Conservation (phyloP, 2,329 filamentous ascomycete genomes). For the Trichoderma harzianum region DNA sequence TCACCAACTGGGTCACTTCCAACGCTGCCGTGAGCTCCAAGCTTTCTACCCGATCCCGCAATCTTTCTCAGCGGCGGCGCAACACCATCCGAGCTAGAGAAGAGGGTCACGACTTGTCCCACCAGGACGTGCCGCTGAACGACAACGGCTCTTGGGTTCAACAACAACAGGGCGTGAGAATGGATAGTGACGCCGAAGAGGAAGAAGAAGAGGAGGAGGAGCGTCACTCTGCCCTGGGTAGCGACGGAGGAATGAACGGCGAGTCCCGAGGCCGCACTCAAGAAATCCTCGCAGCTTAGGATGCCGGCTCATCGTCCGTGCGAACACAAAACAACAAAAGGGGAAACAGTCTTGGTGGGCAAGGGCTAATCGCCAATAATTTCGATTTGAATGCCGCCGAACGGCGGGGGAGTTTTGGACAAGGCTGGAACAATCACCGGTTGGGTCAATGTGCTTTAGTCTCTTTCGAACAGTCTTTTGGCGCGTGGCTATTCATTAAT, state of each 20-base stretch:
- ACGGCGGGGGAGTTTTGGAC: slow-evolving; percentile 29
- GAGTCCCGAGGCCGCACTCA: slow-evolving; percentile 56
- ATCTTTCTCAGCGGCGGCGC: slow-evolving; percentile 78
- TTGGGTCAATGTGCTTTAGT: slow-evolving; percentile 23
- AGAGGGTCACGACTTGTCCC: slow-evolving; percentile 74
- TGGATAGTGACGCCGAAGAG: slow-evolving; percentile 62
- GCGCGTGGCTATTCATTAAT: slow-evolving; percentile 31
- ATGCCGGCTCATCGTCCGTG: not conserved
- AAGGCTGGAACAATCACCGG: slow-evolving; percentile 14
- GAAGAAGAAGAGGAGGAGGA: slow-evolving; percentile 53
- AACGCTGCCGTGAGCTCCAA: slow-evolving; percentile 86
- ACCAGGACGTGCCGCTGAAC: slow-evolving; percentile 75
- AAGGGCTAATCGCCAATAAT: slow-evolving; percentile 17
- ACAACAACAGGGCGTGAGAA: slow-evolving; percentile 60
- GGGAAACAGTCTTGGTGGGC: slow-evolving; percentile 4
- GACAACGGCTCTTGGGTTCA: slow-evolving; percentile 83
- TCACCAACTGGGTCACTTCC: slow-evolving; percentile 94
- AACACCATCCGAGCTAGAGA: slow-evolving; percentile 65
- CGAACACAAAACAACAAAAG: slow-evolving; percentile 11
- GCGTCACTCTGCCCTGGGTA: slow-evolving; percentile 48
- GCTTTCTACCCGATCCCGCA: slow-evolving; percentile 82
- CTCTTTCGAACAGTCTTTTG: slow-evolving; percentile 26
- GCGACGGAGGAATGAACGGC: slow-evolving; percentile 51
- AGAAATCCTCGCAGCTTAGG: slow-evolving; percentile 39
- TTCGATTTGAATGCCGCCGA: slow-evolving; percentile 19